Evolutionary conservation across 176 grass and related monocot genomes (phyloP).

Genomic region (Tillandsia leiboldiana): DNA sequence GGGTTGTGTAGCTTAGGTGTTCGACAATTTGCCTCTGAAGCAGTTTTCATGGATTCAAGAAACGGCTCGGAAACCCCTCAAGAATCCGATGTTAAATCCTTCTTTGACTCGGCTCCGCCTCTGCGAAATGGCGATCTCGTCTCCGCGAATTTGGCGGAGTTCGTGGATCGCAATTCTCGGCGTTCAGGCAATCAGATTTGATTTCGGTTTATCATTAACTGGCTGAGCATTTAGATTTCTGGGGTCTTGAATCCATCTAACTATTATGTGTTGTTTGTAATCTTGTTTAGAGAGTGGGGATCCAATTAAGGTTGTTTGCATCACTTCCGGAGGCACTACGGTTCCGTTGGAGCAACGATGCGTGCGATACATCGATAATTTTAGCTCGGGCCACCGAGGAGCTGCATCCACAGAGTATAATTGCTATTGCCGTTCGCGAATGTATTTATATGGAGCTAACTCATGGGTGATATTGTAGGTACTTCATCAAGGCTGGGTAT

Average conservation of each 20-base stretch:
- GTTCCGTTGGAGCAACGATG: slow-evolving; percentile 88
- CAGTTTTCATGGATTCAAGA: neutral
- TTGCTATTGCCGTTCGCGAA: neutral
- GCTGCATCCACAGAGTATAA: slow-evolving; percentile 74
- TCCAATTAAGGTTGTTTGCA: slow-evolving; percentile 49
- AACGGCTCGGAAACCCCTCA: neutral
- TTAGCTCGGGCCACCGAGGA: slow-evolving; percentile 90
- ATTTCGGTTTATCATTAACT: neutral
- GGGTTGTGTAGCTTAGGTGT: no score
- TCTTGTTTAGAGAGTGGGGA: slow-evolving; percentile 12
- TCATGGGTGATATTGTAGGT: neutral
- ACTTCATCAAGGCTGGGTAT: slow-evolving; percentile 15
- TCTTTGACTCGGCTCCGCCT: slow-evolving; percentile 50
- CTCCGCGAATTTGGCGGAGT: slow-evolving; percentile 31
- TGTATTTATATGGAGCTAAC: slow-evolving; percentile 1
- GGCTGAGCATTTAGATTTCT: neutral
- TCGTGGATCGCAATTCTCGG: slow-evolving; percentile 30
- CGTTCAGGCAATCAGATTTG: slow-evolving; percentile 7
- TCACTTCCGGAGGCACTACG: slow-evolving; percentile 89
- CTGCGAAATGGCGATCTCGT: slow-evolving; percentile 30
- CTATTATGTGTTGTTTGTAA: neutral
- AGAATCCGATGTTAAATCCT: slow-evolving; percentile 18
- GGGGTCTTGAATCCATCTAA: slow-evolving; percentile 6
- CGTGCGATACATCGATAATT: slow-evolving; percentile 96
- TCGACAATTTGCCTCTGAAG: no score